Conservation (phyloP, 441 rosid genomes). For the Aleurites moluccanus region DNA sequence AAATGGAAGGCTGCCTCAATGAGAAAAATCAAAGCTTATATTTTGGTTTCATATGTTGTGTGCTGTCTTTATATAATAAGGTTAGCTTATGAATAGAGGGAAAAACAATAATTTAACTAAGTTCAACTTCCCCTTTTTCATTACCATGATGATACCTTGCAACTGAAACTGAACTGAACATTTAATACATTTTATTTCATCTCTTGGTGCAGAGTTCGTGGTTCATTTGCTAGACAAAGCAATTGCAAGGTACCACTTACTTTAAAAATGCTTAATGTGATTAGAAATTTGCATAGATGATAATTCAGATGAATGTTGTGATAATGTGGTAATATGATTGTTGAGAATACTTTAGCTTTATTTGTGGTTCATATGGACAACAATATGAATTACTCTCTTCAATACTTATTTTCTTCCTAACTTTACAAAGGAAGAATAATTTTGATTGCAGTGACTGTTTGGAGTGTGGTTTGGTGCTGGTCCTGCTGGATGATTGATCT, state of each 20-base stretch:
- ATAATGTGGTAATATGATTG: not conserved
- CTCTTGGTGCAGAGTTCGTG: slow-evolving; percentile 68
- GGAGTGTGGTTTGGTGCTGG: not conserved
- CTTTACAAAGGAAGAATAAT: not conserved
- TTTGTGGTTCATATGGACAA: not conserved
- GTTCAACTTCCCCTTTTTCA: not conserved
- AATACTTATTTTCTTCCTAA: not conserved
- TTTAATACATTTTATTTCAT: slow-evolving; percentile 23
- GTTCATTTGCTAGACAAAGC: slow-evolving; percentile 74
- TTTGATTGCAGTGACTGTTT: not conserved
- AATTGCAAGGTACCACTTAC: slow-evolving; percentile 59
- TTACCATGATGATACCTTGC: slow-evolving; percentile 11
- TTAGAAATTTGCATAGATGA: not conserved
- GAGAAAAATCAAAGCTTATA: not conserved
- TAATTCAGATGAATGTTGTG: not conserved
- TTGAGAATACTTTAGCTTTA: not conserved
- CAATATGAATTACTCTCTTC: not conserved
- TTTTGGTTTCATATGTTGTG: not conserved
- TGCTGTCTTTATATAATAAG: not conserved
- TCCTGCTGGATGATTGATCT: not conserved
- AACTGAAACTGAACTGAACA: no score
- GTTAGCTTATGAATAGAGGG: not conserved
- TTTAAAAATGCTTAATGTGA: slow-evolving; percentile 5
- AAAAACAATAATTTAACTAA: not conserved
- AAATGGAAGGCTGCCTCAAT: not conserved